Base-by-base conservation (phyloP, 2,329 filamentous ascomycete species). In the Hirsutella minnesotensis region DNA sequence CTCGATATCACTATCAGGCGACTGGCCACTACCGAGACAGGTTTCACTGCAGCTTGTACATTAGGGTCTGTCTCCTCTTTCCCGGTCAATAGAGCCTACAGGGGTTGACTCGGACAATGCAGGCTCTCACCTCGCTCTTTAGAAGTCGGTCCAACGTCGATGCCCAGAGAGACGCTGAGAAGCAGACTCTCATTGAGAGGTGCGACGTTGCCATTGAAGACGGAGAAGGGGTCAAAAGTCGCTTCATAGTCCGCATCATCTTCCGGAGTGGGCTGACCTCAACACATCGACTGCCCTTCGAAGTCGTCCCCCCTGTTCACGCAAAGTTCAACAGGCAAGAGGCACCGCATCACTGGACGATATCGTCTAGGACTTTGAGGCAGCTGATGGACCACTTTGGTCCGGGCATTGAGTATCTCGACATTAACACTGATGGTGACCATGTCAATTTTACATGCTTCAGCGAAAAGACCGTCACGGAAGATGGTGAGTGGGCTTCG, bases 341-440 rank as follows among this genome's bases (percentile, higher is more conserved):
- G 43, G 81, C 83, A 1, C 68, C 67, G 1, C 84, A 87, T 47
- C 72, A 73, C 46, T 90, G 85, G 84, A 73, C 70, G 10, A 86
- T 89, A 44, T 77, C 81, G 15, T 80, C 83, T 3, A 70, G 77
- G 45, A 81, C 81, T 0, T 62, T 90, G 41, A 76, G 81, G 47
- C 83, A 88, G 52, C 74, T 87, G 47, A 81, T 86, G 62, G 85
- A 89, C 46, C 84, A 87, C 55, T 89, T 89, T 54, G 83, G 83
- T 0, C 81, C 82, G 1, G 84, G 83, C 5, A 86, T 86, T 27
- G 85, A 90, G 58, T 81, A 88, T 50, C 72, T 90, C 3, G 85
- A 89, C 51, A 81, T 90, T 48, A 83, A 84, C 54, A 79, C 81
- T 0, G 79, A 86, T 46, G 78, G 79, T 12, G 78, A 84, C 42